Percentiles rank a stretch among this genome's conserved stretches.
Evolutionary conservation across 2,329 filamentous ascomycete genomes (phyloP).

Genomic region (Calonectria henricotiae): DNA sequence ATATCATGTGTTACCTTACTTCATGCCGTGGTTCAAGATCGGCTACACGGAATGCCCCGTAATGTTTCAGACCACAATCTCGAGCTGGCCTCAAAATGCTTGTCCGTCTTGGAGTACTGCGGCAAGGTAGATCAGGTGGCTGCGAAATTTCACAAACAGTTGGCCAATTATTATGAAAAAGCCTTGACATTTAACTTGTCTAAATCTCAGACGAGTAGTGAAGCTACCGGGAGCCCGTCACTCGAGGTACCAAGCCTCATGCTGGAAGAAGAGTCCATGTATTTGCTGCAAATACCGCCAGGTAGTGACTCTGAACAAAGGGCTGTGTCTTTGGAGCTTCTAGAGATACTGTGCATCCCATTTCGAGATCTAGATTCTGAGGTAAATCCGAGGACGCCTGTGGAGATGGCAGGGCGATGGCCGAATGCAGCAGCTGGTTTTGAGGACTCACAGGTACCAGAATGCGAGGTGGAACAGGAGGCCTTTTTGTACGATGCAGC

Average conservation of each 20-base stretch:
- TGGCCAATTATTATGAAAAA: neutral
- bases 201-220: too few species aligned
- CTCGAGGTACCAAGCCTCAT: neutral
- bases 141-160: neutral
- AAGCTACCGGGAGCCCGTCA: neutral
- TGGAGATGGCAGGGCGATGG: neutral
- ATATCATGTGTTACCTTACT: slow-evolving; percentile 14
- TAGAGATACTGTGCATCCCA: neutral
- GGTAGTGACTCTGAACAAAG: neutral
- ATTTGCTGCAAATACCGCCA: neutral
- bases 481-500: neutral
- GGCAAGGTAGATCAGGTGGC: neutral
- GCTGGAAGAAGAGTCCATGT: neutral
- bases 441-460: neutral
- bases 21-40: slow-evolving; percentile 11
- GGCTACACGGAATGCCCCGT: neutral
- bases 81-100: neutral
- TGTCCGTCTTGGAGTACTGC: neutral
- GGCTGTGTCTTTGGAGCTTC: neutral
- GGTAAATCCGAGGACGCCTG: neutral
- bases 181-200: neutral
- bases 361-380: neutral
- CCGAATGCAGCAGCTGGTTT: neutral
- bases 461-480: neutral
- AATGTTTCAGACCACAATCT: neutral